These are phyloP conservation scores for Ampelocalamus luodianensis DNA, from an alignment of 176 grass and related monocot species.

Conservation along the genomic window DNA sequence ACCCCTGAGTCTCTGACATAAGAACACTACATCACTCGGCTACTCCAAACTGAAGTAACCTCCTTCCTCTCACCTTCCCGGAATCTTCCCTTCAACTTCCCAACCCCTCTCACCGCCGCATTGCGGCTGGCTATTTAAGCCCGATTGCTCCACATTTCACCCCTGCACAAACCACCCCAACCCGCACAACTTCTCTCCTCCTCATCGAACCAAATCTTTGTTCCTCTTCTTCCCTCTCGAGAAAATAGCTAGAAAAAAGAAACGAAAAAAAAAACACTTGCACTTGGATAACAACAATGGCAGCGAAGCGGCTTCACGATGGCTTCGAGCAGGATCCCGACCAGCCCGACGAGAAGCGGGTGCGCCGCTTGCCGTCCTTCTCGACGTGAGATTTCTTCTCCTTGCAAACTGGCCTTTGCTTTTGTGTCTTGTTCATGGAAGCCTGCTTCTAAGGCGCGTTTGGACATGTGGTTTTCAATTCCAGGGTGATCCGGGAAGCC, in stretches of 20 bases:
- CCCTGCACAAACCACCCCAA: constrained; percentile 20
- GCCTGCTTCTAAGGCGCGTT: neutral
- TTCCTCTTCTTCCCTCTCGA: constrained; percentile 8
- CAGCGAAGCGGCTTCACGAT: constrained; percentile 58
- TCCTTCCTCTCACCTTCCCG: constrained; percentile 40
- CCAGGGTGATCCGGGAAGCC: constrained; percentile 81
- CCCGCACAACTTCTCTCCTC: neutral
- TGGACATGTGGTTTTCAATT: neutral
- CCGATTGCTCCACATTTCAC: accelerated
- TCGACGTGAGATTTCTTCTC: constrained; percentile 56
- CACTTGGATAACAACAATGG: constrained; percentile 47
- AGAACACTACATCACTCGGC: neutral
- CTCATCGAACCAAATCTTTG: neutral
- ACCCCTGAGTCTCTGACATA: constrained; percentile 20
- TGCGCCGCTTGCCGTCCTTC: constrained; percentile 69
- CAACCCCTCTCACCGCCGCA: constrained; percentile 7
- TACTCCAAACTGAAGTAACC: constrained; percentile 24
- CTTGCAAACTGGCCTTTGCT: neutral
- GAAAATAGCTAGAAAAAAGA: neutral
- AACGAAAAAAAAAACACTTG: neutral
- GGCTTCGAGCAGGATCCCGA: constrained; percentile 57
- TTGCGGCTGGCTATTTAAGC: constrained; percentile 34
- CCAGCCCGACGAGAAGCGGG: constrained; percentile 61
- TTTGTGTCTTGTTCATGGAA: neutral
- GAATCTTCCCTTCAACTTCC: constrained; percentile 53